These are phyloP conservation scores for Leonotis leonurus DNA, from an alignment of 257 asterid genomes.

Conservation along the genomic window DNA sequence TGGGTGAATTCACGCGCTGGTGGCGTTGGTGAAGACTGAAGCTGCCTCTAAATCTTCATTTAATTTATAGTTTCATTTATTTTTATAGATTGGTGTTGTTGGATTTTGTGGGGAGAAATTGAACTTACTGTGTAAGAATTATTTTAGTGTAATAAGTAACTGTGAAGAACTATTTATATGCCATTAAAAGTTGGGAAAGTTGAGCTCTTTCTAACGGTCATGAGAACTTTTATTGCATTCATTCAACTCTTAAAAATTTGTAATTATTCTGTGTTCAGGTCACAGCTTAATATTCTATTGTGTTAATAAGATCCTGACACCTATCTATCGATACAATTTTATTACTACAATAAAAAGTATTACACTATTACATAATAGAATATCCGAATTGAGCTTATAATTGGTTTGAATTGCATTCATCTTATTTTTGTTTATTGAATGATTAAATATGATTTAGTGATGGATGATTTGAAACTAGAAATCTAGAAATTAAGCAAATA, in stretches of 20 bases:
- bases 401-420: slow-evolving; percentile 9
- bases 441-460: not conserved
- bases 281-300: too few species aligned
- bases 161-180: too few species aligned
- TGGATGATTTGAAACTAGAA: not conserved
- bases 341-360: too few species aligned
- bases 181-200: slow-evolving; percentile 14
- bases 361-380: too few species aligned
- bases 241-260: not conserved
- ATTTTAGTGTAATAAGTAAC: not conserved
- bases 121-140: not conserved
- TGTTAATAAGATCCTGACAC: too few species aligned
- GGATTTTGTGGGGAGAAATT: slow-evolving; percentile 5
- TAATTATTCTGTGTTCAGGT: not conserved
- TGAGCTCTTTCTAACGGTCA: slow-evolving; percentile 39
- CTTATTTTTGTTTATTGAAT: not conserved
- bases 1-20: slow-evolving; percentile 2
- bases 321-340: too few species aligned
- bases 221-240: slow-evolving; percentile 3
- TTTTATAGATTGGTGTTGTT: not conserved
- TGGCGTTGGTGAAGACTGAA: not conserved
- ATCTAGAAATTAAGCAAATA: too few species aligned
- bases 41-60: not conserved
- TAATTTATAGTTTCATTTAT: not conserved
- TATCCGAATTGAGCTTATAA: slow-evolving; percentile 5